Evolutionary conservation across 1,139 yeast species (phyloP), one percentile per base, ranked within the genome.

Genomic region (Taphrina pruni): DNA sequence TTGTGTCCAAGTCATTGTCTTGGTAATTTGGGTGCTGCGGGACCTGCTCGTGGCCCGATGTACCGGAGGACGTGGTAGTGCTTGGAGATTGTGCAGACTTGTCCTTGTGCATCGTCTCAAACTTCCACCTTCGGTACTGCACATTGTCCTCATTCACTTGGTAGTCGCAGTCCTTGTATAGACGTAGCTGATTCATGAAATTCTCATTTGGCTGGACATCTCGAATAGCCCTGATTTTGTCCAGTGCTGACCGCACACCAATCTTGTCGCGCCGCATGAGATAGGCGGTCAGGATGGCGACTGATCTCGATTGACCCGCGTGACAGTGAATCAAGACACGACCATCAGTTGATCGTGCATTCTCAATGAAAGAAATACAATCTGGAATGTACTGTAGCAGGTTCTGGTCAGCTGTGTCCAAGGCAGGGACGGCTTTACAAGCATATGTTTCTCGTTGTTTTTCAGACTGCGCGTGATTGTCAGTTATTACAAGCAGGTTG

Each of bases 291-390:
- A 87, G 81, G 43, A 91, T 81, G 0, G 96, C 80, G 0, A 86
- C 90, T 0, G 97, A 88, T 73, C 99, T 81, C 1, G 97, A 90
- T 38, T 87, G 85, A 0, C 99, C 99, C 41, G 97, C 97, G 8
- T 66, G 72, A 72, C 79, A 81, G 71, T 80, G 83, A 20, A 81
- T 80, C 20, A 81, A 75, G 6, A 79, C 77, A 26, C 77, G 76
- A 6, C 74, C 75, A 50, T 74, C 74, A 1, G 60, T 58, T 17
- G 67, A 84, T 52, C 90, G 79, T 0, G 93, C 92, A 1, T 78
- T 74, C 60, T 88, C 88, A 8, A 94, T 89, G 77, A 90, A 91
- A 12, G 78, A 79, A 74, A 88, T 88, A 1, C 89, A 81, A 60
- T 83, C 83, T 14, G 84, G 83, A 70, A 94, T 83, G 73, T 84